Evolutionary conservation across 2,329 filamentous ascomycete species (phyloP), one percentile per base, ranked within the genome.

Genomic region (Ilyonectria robusta): DNA sequence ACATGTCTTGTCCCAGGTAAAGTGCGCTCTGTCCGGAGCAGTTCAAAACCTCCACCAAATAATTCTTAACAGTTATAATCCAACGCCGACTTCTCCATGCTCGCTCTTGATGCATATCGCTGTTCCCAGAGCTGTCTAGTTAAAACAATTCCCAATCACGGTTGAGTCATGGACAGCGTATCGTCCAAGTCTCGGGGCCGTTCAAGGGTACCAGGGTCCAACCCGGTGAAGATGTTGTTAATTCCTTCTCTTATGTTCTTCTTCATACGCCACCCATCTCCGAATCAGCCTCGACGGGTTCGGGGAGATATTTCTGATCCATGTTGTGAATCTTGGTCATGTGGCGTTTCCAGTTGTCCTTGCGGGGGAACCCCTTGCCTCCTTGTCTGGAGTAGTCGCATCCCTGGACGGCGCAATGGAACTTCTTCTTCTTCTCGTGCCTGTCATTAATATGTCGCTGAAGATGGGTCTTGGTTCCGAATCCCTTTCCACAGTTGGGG

Each of bases 281-380:
- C 46, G 72, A 78, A 65, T 84, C 84, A 17, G 78, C 78, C 58
- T 83, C 79, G 15, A 84, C 79, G 19, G 84, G 83, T 17, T 83
- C 81, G 1, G 84, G 83, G 6, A 82, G 78, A 23, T 75, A 65
- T 53, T 72, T 71, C 53, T 80, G 77, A 57, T 84, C 83, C 66
- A 84, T 77, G 40, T 83, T 78, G 71, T 90, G 88, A 70, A 89
- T 89, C 76, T 89, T 89, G 40, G 84, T 81, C 87, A 90, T 89
- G 74, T 90, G 88, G 62, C 88, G 80, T 71, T 87, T 85, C 88
- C 88, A 90, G 76, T 90, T 90, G 72, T 90, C 88, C 73, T 90
- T 90, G 59, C 88, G 81, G 1, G 88, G 87, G 70, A 90, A 90
- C 0, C 85, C 86, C 68, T 88, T 89, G 61, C 87, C 86, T 9